phyloP scores from a whole-genome alignment of 108 stramenopile genomes.

The Bacterosira constricta region DNA sequence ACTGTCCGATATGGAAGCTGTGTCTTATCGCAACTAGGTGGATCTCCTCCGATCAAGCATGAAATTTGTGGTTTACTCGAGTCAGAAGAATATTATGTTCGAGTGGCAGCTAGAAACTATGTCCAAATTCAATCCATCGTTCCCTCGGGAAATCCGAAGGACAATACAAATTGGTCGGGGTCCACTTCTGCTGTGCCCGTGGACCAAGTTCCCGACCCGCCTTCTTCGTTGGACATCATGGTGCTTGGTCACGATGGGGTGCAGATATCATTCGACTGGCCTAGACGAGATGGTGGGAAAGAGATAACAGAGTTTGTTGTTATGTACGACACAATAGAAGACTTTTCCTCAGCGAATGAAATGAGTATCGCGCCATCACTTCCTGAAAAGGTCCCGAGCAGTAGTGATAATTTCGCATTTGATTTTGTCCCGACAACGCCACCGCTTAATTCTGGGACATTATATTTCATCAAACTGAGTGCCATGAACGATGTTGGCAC shows the following conservation, averaged over 20 bases:
- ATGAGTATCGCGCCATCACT: constrained; percentile 8
- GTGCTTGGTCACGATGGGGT: constrained; percentile 43
- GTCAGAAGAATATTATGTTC: constrained; percentile 59
- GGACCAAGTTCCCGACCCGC: constrained; percentile 67
- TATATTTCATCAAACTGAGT: constrained; percentile 63
- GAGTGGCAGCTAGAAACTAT: constrained; percentile 67
- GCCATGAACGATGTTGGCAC: constrained; percentile 65
- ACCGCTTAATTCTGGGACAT: constrained; percentile 42
- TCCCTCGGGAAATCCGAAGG: constrained; percentile 49
- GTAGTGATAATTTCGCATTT: constrained; percentile 30
- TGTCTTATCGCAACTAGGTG: constrained; percentile 43
- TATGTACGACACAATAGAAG: constrained; percentile 49
- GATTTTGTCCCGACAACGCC: constrained; percentile 41
- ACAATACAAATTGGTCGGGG: constrained; percentile 65
- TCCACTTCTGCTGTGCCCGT: constrained; percentile 35
- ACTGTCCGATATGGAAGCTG: constrained; percentile 59
- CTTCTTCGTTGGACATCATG: constrained; percentile 39
- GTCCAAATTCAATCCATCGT: constrained; percentile 59
- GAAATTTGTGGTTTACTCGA: constrained; percentile 57
- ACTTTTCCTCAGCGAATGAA: constrained; percentile 31
- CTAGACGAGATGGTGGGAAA: constrained; percentile 62
- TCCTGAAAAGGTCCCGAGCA: constrained; percentile 19
- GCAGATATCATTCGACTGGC: constrained; percentile 63
- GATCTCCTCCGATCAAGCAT: constrained; percentile 48
- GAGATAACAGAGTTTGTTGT: constrained; percentile 60